Conservation (phyloP, 805 yeast species). For the Yueomyces sinensis region DNA sequence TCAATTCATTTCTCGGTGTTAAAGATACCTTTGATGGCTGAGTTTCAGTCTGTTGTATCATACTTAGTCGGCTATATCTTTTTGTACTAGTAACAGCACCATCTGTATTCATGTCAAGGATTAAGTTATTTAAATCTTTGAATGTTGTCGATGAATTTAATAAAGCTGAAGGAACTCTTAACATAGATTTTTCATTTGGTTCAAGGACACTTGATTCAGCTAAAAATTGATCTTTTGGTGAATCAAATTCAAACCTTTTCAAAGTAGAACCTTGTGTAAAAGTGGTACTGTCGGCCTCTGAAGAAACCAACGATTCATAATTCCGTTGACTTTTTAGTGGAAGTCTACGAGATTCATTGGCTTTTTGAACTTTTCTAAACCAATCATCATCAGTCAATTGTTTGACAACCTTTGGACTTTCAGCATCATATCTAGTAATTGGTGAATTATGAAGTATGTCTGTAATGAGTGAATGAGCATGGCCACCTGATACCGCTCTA, state of each 20-base stretch:
- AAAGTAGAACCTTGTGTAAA: background rate
- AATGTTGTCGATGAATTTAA: slow-evolving; percentile 18
- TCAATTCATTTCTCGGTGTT: slow-evolving; percentile 3
- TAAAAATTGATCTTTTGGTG: too few relatives aligned
- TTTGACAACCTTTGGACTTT: background rate
- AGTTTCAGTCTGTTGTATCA: slow-evolving; percentile 6
- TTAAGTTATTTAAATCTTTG: slow-evolving; percentile 14
- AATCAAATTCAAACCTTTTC: background rate
- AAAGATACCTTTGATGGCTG: slow-evolving; percentile 7
- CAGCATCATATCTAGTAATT: background rate
- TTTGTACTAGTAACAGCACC: background rate
- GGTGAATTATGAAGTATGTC: background rate
- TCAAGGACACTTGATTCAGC: slow-evolving; percentile 20
- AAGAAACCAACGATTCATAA: too few relatives aligned
- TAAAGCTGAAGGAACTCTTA: slow-evolving; percentile 13
- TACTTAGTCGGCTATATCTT: background rate
- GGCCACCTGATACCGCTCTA: background rate
- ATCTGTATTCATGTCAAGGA: slow-evolving; percentile 5
- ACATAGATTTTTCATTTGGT: slow-evolving; percentile 2
- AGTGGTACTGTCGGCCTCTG: background rate
- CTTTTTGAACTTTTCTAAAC: background rate
- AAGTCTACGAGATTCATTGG: background rate
- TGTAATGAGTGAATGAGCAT: background rate
- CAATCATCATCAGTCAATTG: background rate
- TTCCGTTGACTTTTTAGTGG: too few relatives aligned